These are phyloP conservation scores for Carpinus viminea DNA, from an alignment of 306 rosid species.

Conservation along the genomic window DNA sequence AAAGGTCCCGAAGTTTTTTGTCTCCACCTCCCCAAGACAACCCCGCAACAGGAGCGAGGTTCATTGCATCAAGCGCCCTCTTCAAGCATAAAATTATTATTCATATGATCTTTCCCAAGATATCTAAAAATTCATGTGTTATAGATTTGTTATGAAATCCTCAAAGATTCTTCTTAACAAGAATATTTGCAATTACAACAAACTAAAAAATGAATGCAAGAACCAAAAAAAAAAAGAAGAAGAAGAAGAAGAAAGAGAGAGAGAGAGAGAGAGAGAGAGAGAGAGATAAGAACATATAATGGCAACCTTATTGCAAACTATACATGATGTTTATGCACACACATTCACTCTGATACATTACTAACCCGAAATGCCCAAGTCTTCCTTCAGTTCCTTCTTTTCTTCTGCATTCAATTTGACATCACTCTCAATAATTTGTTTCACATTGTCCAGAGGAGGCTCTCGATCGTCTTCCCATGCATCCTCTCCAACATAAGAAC, in stretches of 20 bases:
- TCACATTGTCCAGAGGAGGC: conserved; percentile 52
- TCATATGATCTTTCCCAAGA: neutral
- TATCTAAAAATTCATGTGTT: neutral
- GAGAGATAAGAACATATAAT: conserved; percentile 8
- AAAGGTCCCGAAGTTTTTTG: no score
- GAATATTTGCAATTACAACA: neutral
- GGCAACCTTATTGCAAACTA: neutral
- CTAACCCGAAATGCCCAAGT: conserved; percentile 77
- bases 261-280: conserved; percentile 10
- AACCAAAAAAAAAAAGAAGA: neutral
- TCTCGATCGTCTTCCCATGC: conserved; percentile 88
- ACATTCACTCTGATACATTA: conserved; percentile 2
- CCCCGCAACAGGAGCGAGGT: no score
- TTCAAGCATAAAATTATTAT: neutral
- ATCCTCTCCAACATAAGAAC: conserved; percentile 89
- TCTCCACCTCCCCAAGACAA: no score
- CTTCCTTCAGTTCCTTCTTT: conserved; percentile 62
- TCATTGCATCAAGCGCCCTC: neutral
- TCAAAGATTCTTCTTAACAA: neutral
- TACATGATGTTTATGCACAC: neutral
- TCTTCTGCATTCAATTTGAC: conserved; percentile 52
- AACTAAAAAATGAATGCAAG: neutral
- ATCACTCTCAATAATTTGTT: conserved; percentile 61
- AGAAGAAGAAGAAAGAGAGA: neutral
- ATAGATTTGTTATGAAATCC: neutral